Percentiles rank a stretch among this genome's conserved stretches.
Conservation (phyloP, 2,329 filamentous ascomycete species). For the Colletotrichum camelliae region DNA sequence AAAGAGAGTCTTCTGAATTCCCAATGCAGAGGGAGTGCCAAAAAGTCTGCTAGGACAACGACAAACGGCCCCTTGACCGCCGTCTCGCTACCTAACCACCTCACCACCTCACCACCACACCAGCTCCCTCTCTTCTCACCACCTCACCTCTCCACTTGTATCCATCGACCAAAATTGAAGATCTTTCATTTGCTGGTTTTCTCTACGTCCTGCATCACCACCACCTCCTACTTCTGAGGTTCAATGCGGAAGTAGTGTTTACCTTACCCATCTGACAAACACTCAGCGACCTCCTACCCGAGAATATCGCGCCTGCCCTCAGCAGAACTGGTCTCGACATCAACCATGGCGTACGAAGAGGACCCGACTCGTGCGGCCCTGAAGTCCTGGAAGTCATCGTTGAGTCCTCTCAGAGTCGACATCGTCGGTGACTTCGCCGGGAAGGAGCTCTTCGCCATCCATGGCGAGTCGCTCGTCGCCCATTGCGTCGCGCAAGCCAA, state of each 20-base stretch:
- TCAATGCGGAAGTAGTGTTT: not conserved
- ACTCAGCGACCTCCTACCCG: not conserved
- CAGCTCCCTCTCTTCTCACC: not conserved
- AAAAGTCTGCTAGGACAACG: not conserved
- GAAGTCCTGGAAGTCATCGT: not conserved
- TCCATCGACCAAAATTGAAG: not conserved
- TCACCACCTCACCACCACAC: not conserved
- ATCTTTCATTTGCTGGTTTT: not conserved
- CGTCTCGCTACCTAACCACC: not conserved
- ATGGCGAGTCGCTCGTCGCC: conserved; percentile 74
- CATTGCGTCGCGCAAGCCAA: conserved; percentile 66
- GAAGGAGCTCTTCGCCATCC: conserved; percentile 73
- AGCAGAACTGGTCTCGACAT: not conserved
- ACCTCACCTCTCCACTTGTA: not conserved
- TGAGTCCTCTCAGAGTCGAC: conserved; percentile 52
- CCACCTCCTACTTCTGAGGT: not conserved
- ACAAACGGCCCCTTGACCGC: not conserved
- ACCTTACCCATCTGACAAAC: not conserved
- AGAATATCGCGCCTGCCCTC: not conserved
- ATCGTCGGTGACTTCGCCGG: conserved; percentile 80
- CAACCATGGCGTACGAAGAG: not conserved
- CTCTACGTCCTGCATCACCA: not conserved
- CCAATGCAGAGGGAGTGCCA: not conserved
- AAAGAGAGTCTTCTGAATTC: not conserved
- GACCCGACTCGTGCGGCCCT: not conserved